Evolutionary conservation across 1,284 basidiomycete genomes (phyloP), one percentile per base, ranked within the genome.

Genomic region (Erythrobasidium hasegawianum): DNA sequence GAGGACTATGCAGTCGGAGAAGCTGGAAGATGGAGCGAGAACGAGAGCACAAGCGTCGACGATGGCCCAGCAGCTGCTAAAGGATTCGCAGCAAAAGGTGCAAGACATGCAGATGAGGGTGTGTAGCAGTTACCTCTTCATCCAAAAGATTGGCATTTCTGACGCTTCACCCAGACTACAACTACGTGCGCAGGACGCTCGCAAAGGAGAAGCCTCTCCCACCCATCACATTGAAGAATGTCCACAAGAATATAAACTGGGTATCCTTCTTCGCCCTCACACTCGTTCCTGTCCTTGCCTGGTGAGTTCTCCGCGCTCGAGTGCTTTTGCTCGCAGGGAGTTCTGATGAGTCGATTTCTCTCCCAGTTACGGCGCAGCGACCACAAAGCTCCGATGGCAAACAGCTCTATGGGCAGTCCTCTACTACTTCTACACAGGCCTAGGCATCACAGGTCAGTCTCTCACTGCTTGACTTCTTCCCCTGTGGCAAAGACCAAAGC

Each of bases 121-220:
- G 43, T 18, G 43, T 24, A 47, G n/a, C 16, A 24, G 4, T 24
- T 7, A 4, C 4, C 43, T 47, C 8, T 33, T 11, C 11, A 33
- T 33, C 33, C 20, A 53, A 24, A 61, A 61, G 39, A 53, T 43
- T 14, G 49, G 39, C 16, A 49, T 49, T 13, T 56, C 56, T 26
- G 52, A 64, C 22, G 16, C 39, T 2, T 55, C 61, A 4, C 5
- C 45, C 49, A 45, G 64, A 67, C 52, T 59, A 52, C 57, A 93
- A 93, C 82, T 95, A 93, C 75, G 90, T 96, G 75, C 82, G 86
- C 59, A 85, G 88, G 78, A 90, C 88, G 2, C 83, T 95, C 76
- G 85, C 85, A 76, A 87, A 77, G 83, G 75, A 83, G 82, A 78
- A 87, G 76, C 74, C 86, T 1, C 81, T 90, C 14, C 90, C 90